Percentiles rank a stretch among this genome's conserved stretches.
Evolutionary conservation across 208 protist genomes (phyloP).

Genomic region (Entamoeba histolytica): DNA sequence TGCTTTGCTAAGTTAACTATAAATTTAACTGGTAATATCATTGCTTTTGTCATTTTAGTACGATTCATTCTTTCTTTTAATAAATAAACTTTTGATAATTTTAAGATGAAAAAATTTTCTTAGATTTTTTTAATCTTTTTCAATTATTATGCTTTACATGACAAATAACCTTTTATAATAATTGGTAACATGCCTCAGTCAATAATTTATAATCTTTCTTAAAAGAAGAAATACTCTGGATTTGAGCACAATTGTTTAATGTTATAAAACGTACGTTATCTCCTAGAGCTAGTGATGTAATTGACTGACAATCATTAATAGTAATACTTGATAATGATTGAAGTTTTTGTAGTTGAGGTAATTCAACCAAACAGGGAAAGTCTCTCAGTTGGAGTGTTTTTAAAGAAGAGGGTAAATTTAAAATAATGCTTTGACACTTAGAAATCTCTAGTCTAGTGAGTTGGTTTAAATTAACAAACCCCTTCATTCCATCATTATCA

Average conservation of each 20-base stretch:
- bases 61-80: no score
- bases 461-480: neutral
- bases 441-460: neutral
- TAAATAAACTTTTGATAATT: no score
- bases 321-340: neutral
- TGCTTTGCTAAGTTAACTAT: neutral
- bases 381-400: neutral
- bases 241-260: neutral
- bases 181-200: neutral
- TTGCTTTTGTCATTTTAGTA: no score
- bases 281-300: neutral
- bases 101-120: no score
- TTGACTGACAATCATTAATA: neutral
- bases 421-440: neutral
- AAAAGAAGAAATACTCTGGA: neutral
- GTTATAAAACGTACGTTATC: neutral
- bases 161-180: no score
- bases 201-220: neutral
- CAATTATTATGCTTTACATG: no score
- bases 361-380: neutral
- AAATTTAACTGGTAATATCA: no score
- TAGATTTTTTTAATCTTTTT: no score
- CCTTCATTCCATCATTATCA: neutral
- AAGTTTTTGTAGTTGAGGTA: neutral
- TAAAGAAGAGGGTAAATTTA: neutral